A percentile compares a stretch with the other conserved stretches of the same genome.
Evolutionary conservation across 306 rosid genomes (phyloP).

Genomic region (Sesbania bispinosa): DNA sequence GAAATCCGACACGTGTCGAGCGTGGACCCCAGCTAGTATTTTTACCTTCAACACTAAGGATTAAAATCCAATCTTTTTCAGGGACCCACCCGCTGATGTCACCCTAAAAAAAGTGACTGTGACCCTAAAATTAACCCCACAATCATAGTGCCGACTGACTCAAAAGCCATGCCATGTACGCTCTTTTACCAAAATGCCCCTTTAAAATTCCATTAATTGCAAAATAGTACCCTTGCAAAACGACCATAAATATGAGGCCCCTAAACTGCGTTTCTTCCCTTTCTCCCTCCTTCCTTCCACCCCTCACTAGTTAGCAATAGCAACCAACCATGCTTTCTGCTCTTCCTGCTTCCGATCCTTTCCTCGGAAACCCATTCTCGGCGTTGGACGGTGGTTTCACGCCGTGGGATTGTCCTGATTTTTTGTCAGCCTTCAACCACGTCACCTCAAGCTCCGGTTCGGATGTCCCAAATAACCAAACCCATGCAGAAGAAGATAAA

Average conservation of each 20-base stretch:
- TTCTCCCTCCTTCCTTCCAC: conserved; percentile 58
- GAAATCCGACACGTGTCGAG: neutral
- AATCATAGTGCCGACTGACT: conserved; percentile 67
- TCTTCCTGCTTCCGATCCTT: conserved; percentile 35
- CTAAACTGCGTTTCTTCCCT: conserved; percentile 71
- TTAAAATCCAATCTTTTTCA: conserved; percentile 21
- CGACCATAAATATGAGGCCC: conserved; percentile 46
- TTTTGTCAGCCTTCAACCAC: conserved; percentile 3
- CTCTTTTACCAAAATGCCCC: conserved; percentile 42
- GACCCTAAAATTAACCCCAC: conserved; percentile 28
- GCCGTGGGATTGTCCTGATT: conserved; percentile 53
- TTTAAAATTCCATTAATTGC: neutral
- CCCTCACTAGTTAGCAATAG: neutral
- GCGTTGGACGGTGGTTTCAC: conserved; percentile 37
- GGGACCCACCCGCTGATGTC: conserved; percentile 45
- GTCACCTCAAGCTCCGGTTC: conserved; percentile 43
- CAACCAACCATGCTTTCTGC: conserved; percentile 56
- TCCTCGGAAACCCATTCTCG: conserved; percentile 41
- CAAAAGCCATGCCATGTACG: conserved; percentile 51
- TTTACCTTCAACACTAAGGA: conserved; percentile 72
- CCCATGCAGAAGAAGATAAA: conserved; percentile 6
- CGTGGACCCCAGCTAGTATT: conserved; percentile 26
- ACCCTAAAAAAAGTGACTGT: conserved; percentile 24
- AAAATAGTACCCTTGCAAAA: neutral
- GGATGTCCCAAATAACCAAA: conserved; percentile 34